Percentiles rank a stretch among this genome's conserved stretches.
Evolutionary conservation across 2,329 filamentous ascomycete species (phyloP).

Genomic region (Lasiodiplodia sp.): DNA sequence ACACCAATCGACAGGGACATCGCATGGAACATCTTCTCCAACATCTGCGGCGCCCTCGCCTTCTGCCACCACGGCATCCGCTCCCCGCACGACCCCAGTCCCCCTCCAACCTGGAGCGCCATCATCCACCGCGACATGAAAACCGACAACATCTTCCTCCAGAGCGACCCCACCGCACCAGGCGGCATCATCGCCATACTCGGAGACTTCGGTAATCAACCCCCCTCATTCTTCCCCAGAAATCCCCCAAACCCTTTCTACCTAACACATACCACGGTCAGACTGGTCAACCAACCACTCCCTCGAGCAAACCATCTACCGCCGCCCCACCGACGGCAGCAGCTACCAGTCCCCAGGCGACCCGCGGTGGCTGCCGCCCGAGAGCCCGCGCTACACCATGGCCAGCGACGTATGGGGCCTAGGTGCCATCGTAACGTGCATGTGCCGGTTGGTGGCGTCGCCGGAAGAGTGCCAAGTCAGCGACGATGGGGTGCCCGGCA

Average conservation of each 20-base stretch:
- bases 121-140: slow-evolving; percentile 3
- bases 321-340: background rate
- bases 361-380: background rate
- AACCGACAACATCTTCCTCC: background rate
- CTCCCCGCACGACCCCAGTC: background rate
- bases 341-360: background rate
- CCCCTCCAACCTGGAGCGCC: background rate
- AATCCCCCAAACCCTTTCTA: background rate
- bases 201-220: background rate
- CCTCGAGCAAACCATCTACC: background rate
- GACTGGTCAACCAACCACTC: background rate
- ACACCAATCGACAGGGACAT: background rate
- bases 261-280: background rate
- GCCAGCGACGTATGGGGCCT: background rate
- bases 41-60: background rate
- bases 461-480: too few species aligned
- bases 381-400: background rate
- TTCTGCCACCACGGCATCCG: background rate
- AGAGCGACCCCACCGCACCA: background rate
- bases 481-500: background rate
- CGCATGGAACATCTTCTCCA: background rate
- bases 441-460: background rate
- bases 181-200: background rate
- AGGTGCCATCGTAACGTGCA: background rate
- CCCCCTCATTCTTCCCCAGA: background rate